phyloP scores from a whole-genome alignment of 495 filamentous ascomycete genomes.

The Astrothelium subdiscretum region DNA sequence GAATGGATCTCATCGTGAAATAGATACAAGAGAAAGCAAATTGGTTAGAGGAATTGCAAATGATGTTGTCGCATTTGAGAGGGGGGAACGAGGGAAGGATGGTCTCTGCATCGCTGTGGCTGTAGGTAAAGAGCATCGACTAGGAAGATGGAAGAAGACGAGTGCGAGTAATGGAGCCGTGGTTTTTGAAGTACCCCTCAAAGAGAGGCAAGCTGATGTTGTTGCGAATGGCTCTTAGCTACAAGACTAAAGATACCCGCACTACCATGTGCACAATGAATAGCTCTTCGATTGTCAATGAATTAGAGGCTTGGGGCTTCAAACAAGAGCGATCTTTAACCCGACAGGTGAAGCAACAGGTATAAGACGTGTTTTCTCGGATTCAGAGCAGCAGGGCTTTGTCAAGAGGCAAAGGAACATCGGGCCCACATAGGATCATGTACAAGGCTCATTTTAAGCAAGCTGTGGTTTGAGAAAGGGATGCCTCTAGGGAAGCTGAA shows the following conservation, averaged over 20 bases:
- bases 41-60: constrained; percentile 59
- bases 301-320: too few relatives aligned
- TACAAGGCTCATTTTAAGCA: too few relatives aligned
- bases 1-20: background rate
- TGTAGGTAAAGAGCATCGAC: constrained; percentile 71
- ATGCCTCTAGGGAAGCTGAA: too few relatives aligned
- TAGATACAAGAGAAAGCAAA: background rate
- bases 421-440: too few relatives aligned
- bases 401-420: too few relatives aligned
- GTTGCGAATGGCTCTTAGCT: background rate
- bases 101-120: constrained; percentile 72
- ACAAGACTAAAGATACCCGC: background rate
- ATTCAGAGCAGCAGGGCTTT: too few relatives aligned
- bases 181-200: constrained; percentile 64
- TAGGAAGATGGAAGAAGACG: constrained; percentile 63
- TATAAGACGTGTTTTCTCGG: too few relatives aligned
- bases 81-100: constrained; percentile 54
- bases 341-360: too few relatives aligned
- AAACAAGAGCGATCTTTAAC: too few relatives aligned
- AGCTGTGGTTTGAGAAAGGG: too few relatives aligned
- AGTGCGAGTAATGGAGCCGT: constrained; percentile 65
- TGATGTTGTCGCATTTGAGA: constrained; percentile 73
- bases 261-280: background rate
- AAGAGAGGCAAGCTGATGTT: constrained; percentile 2
- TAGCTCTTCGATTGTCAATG: too few relatives aligned